Base-by-base conservation (phyloP, 768 basidiomycete genomes). In the Heimioporus sp. region DNA sequence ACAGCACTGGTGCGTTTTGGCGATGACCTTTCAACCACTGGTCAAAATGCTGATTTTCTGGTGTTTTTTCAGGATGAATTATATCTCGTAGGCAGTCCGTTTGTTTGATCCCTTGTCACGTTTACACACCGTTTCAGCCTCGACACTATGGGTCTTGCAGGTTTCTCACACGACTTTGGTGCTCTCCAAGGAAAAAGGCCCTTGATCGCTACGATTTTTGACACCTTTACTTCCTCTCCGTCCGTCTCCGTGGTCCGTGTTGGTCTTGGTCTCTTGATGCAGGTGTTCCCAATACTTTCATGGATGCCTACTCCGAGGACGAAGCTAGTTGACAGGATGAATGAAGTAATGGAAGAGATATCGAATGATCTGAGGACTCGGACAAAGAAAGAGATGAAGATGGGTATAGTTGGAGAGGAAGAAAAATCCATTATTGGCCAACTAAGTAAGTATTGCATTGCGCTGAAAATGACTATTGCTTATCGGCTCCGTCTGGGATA, bases 121-220 rank as follows among this genome's bases (percentile, higher is more conserved):
- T 19, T 12, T 2, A 43, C 4, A 0, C 15, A 4, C 34, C 10
- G 5, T 8, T 16, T 7, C 20, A 82, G 81, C 10, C 66, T 85
- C 9, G 83, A 85, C 56, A 73, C 74, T 3, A 73, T 85, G 41
- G 82, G 82, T 17, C 78, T 83, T 37, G 81, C 81, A 12, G 82
- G 81, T 2, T 85, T 85, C 55, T 77, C 79, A 0, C 77, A 85
- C 55, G 75, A 83, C 58, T 85, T 85, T 58, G 75, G 75, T 21
- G 66, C 79, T 1, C 70, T 85, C 16, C 73, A 80, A 2, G 82
- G 82, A 4, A 73, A 80, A 52, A 63, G 60, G 19, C 66, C 76
- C 2, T 51, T 72, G 4, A 70, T 82, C 8, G 65, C 71, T 3
- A 64, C 73, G 4, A 61, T 70, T 6, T 77, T 80, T n/a, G 74